A percentile compares a stretch with the other conserved stretches of the same genome.
phyloP scores from a whole-genome alignment of 768 basidiomycete species.

The Clitopilus passeckerianus region DNA sequence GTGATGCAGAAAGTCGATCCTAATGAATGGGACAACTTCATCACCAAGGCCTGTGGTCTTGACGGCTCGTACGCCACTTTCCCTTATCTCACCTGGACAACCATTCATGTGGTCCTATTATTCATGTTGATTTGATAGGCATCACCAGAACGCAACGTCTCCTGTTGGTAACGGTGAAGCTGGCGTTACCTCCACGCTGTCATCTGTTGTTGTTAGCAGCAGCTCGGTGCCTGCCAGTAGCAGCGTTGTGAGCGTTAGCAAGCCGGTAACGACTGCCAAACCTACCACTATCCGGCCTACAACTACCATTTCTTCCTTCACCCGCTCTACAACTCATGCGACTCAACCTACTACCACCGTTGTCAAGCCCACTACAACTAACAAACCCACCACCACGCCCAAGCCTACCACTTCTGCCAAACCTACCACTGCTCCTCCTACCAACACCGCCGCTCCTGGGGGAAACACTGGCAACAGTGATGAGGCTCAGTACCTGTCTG shows the following conservation, averaged over 20 bases:
- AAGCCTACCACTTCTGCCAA: conserved; percentile 11
- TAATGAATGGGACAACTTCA: conserved; percentile 24
- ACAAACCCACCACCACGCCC: conserved; percentile 8
- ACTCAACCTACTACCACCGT: conserved; percentile 9
- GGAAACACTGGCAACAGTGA: conserved; percentile 22
- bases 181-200: not conserved
- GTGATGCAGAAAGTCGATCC: conserved; percentile 34
- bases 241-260: not conserved
- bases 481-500: conserved; percentile 52
- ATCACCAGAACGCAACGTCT: not conserved
- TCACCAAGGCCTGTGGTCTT: conserved; percentile 40
- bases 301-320: conserved; percentile 8
- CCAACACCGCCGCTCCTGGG: conserved; percentile 8
- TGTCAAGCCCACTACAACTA: conserved; percentile 9
- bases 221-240: not conserved
- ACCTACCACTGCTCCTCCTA: conserved; percentile 9
- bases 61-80: conserved; percentile 9
- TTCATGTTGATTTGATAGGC: not conserved
- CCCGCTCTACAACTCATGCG: not conserved
- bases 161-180: conserved; percentile 9
- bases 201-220: not conserved
- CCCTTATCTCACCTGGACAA: conserved; percentile 7
- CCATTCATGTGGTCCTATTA: conserved; percentile 9
- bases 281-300: conserved; percentile 7
- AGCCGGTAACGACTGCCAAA: conserved; percentile 9